phyloP scores from a whole-genome alignment of 2,329 filamentous ascomycete species.

The Sclerotinia sclerotiorum region DNA sequence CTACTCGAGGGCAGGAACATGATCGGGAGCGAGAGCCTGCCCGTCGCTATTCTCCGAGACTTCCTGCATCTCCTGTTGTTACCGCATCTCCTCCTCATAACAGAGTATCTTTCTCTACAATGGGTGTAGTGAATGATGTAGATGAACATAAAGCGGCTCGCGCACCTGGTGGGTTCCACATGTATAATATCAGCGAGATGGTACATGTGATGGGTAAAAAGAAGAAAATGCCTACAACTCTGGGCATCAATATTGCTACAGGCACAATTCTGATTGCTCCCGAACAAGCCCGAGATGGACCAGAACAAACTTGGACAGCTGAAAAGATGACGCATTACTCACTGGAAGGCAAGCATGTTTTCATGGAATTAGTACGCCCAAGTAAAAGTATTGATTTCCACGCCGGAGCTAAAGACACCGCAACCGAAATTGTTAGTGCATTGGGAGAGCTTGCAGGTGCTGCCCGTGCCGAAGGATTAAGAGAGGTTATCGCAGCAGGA shows the following conservation, averaged over 20 bases:
- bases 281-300: constrained; percentile 78
- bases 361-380: constrained; percentile 86
- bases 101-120: constrained; percentile 43
- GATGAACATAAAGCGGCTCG: constrained; percentile 45
- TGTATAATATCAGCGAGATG: constrained; percentile 98
- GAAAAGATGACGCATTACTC: constrained; percentile 97
- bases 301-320: constrained; percentile 87
- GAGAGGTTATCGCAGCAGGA: constrained; percentile 82
- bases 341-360: constrained; percentile 96
- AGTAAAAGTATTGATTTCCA: constrained; percentile 97
- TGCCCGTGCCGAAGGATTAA: constrained; percentile 75
- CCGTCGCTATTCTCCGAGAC: constrained; percentile 34
- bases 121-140: constrained; percentile 47
- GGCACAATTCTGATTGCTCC: constrained; percentile 89
- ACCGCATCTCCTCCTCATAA: constrained; percentile 56
- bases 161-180: constrained; percentile 79
- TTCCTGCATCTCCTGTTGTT: constrained; percentile 46
- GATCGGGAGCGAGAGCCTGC: constrained; percentile 28
- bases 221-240: constrained; percentile 96
- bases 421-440: constrained; percentile 84
- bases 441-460: constrained; percentile 88
- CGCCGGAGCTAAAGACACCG: constrained; percentile 94
- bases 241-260: constrained; percentile 88
- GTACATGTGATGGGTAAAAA: constrained; percentile 89
- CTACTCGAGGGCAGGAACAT: constrained; percentile 26